These are phyloP conservation scores for Aspergillus aculeatus DNA, from an alignment of 2,329 filamentous ascomycete genomes.

Conservation along the genomic window DNA sequence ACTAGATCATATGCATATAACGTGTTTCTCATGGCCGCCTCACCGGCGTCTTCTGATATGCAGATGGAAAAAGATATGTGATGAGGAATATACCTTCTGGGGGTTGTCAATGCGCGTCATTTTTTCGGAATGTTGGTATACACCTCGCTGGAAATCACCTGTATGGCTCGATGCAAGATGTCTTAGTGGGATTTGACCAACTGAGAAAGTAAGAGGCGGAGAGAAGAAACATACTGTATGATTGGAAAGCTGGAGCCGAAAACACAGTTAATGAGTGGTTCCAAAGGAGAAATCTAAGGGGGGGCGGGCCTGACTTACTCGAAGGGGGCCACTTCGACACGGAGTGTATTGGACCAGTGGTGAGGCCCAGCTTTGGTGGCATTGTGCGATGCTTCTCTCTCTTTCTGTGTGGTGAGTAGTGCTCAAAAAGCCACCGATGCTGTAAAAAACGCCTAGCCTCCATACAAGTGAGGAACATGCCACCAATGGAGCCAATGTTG, in stretches of 20 bases:
- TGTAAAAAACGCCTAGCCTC: neutral
- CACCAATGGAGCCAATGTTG: constrained; percentile 25
- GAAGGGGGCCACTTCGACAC: constrained; percentile 10
- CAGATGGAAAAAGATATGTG: too few relatives aligned
- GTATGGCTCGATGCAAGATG: too few relatives aligned
- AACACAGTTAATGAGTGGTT: too few relatives aligned
- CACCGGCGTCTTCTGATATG: too few relatives aligned
- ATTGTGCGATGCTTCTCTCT: constrained; percentile 5
- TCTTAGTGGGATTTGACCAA: too few relatives aligned
- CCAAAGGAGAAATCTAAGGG: too few relatives aligned
- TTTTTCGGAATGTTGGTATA: constrained; percentile 9
- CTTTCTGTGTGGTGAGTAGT: too few relatives aligned
- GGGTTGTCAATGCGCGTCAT: neutral
- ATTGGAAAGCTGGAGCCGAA: neutral
- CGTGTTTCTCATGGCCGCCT: too few relatives aligned
- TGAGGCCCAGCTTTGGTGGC: constrained; percentile 12
- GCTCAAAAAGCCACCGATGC: too few relatives aligned
- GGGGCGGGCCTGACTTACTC: neutral
- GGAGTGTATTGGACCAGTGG: constrained; percentile 9
- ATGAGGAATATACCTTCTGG: neutral
- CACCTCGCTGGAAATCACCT: constrained; percentile 11
- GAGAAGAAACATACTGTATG: neutral
- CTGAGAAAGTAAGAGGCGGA: too few relatives aligned
- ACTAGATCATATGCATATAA: too few relatives aligned
- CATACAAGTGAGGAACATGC: constrained; percentile 11